phyloP scores from a whole-genome alignment of 805 yeast genomes.

The Metschnikowia henanensis region DNA sequence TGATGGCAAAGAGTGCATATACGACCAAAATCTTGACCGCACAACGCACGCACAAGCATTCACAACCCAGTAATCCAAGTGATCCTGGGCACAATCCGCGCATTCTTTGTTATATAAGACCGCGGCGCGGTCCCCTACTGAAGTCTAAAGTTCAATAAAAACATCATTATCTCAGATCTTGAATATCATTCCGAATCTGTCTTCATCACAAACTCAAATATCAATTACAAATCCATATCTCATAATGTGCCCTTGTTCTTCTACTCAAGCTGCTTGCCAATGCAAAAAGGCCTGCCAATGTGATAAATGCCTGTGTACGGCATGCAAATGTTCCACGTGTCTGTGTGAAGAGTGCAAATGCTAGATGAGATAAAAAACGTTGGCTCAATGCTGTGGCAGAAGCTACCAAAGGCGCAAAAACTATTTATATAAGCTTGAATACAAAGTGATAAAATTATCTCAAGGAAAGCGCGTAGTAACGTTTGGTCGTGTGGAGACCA shows the following conservation, averaged over 20 bases:
- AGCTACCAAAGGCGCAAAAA: too few species aligned
- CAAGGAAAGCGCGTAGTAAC: too few species aligned
- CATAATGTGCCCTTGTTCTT: not conserved
- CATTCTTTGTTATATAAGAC: not conserved
- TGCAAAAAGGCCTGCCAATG: slow-evolving; percentile 4
- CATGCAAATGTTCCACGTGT: slow-evolving; percentile 2
- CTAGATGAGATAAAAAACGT: not conserved
- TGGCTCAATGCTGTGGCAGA: too few species aligned
- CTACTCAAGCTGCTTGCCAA: slow-evolving; percentile 2
- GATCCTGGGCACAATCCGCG: slow-evolving; percentile 1
- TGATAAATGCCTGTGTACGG: slow-evolving; percentile 2
- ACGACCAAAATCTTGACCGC: not conserved
- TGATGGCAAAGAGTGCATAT: not conserved
- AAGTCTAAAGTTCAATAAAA: not conserved
- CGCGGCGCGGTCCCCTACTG: too few species aligned
- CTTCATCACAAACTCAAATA: not conserved
- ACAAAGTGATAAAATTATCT: too few species aligned
- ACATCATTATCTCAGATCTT: not conserved
- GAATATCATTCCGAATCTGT: not conserved
- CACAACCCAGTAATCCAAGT: not conserved
- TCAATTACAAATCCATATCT: too few species aligned
- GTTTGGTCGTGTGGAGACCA: too few species aligned
- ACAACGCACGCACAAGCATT: slow-evolving; percentile 2
- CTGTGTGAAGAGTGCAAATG: slow-evolving; percentile 4
- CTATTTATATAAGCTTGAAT: too few species aligned